These are phyloP conservation scores for Aurifilum marmelostoma DNA, from an alignment of 2,329 filamentous ascomycete species.

Conservation along the genomic window DNA sequence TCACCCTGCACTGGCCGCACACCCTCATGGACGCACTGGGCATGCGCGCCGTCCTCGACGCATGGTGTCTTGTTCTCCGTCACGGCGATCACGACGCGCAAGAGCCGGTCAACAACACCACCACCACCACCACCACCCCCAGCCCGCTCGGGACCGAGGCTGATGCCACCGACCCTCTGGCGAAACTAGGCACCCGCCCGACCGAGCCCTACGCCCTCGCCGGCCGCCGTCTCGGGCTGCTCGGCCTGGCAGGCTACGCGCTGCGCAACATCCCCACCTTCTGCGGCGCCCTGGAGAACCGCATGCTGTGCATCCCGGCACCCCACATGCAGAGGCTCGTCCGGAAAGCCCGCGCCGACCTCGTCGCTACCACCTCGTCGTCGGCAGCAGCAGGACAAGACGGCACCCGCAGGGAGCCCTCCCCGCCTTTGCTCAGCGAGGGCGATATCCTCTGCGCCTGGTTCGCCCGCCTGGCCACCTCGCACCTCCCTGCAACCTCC, in stretches of 20 bases:
- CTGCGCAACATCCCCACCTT: slow-evolving; percentile 31
- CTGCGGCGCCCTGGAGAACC: slow-evolving; percentile 7
- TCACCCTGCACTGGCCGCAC: slow-evolving; percentile 46
- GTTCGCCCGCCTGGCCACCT: no score
- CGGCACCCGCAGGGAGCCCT: neutral
- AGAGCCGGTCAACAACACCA: slow-evolving; percentile 28
- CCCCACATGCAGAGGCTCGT: neutral
- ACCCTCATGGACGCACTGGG: slow-evolving; percentile 46
- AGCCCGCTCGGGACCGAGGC: slow-evolving; percentile 33
- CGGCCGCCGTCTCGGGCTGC: slow-evolving; percentile 30
- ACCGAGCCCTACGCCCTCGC: slow-evolving; percentile 34
- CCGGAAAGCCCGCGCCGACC: neutral
- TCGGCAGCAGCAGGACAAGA: no score
- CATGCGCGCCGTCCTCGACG: slow-evolving; percentile 40
- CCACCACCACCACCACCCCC: slow-evolving; percentile 29
- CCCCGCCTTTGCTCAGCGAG: no score
- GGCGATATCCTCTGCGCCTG: no score
- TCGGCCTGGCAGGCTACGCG: slow-evolving; percentile 35
- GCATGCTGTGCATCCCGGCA: slow-evolving; percentile 23
- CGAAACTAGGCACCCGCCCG: slow-evolving; percentile 31
- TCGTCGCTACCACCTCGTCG: neutral
- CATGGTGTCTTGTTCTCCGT: slow-evolving; percentile 44
- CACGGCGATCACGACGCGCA: slow-evolving; percentile 35
- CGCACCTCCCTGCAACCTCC: no score
- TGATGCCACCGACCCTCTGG: slow-evolving; percentile 36